Evolutionary conservation across 116 monocot genomes (phyloP).

Genomic region (Iris pallida): DNA sequence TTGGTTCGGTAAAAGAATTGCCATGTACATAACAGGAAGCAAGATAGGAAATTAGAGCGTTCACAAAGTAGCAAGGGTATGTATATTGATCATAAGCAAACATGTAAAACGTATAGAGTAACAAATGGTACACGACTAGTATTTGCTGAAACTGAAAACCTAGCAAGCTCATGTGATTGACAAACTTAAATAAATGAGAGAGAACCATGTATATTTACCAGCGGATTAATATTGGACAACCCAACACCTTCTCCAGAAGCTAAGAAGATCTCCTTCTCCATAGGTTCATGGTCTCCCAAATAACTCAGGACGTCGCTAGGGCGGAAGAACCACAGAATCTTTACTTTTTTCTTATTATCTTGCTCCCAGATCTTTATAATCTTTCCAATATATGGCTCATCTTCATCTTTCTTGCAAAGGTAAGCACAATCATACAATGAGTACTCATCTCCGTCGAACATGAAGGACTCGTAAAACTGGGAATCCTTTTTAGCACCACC

Average conservation of each 20-base stretch:
- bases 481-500: constrained; percentile 32
- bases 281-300: constrained; percentile 28
- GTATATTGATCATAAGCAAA: too few species aligned
- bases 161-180: too few species aligned
- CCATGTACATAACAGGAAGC: too few species aligned
- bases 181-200: too few species aligned
- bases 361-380: constrained; percentile 82
- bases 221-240: constrained; percentile 50
- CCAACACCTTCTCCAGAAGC: constrained; percentile 62
- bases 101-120: too few species aligned
- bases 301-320: constrained; percentile 39
- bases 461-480: constrained; percentile 75
- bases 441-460: constrained; percentile 40
- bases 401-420: constrained; percentile 39
- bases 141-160: too few species aligned
- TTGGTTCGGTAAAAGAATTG: too few species aligned
- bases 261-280: constrained; percentile 69
- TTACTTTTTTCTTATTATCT: constrained; percentile 29
- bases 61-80: too few species aligned
- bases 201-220: constrained; percentile 38
- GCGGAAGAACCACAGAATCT: constrained; percentile 73
- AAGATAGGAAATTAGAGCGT: too few species aligned
- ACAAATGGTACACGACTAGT: too few species aligned
- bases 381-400: constrained; percentile 65
- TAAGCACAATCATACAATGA: constrained; percentile 62